Base-by-base conservation (phyloP, 2,329 filamentous ascomycete species). In the Septoria linicola region DNA sequence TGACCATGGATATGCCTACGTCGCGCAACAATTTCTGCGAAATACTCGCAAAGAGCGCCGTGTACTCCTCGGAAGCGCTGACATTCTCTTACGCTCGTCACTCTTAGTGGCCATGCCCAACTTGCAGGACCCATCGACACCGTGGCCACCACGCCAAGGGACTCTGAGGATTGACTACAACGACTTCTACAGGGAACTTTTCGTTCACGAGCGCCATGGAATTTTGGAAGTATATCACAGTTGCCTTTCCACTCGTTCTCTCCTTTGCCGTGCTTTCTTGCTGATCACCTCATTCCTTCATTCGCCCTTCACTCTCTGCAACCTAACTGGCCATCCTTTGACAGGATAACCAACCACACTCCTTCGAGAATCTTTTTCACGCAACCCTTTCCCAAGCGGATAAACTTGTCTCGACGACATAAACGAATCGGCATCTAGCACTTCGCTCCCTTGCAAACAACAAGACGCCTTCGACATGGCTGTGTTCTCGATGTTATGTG, bases 311-410 rank as follows among this genome's bases (percentile, higher is more conserved):
- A 17, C 14, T 25, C 42, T 13, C 13, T 20, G n/a, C n/a, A n/a
- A n/a, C n/a, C 20, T 36, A 30, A 20, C 41, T 23, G 32, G 42
- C 42, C 4, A 17, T 46, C 42, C 42, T 46, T 36, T 37, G 42
- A 46, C 14, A 46, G 42, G 42, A 46, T 20, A 30, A 31, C 42
- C 32, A 36, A 10, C 27, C 32, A 30, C 42, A 37, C 32, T 46
- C 42, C 42, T 46, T 46, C 11, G 31, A 25, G 25, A 21, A 14
- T 36, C 32, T 23, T 36, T 34, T 8, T 19, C 40, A 20, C 19
- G 27, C n/a, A 44, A n/a, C 31, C 17, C 4, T 11, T 19, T 14
- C 16, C 41, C 23, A 32, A 11, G 4, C 25, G 16, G 31, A 17
- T n/a, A 8, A 3, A 3, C 14, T 16, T 25, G 41, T 43, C 41